Evolutionary conservation across 768 basidiomycete genomes (phyloP).

Genomic region (Boletus rubroflammeus): DNA sequence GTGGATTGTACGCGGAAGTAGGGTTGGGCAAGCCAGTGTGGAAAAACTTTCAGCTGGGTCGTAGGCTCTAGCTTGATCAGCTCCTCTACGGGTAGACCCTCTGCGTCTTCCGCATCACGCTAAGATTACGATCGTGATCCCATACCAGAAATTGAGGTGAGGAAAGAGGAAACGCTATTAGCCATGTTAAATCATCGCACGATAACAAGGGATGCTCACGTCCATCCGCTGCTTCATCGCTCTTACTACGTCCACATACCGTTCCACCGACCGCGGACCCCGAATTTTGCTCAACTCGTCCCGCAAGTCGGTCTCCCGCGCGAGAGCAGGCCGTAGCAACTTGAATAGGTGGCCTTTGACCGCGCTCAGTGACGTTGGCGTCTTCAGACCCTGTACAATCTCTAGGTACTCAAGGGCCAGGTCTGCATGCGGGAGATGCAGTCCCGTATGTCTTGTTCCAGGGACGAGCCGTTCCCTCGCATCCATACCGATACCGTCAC

Average conservation of each 20-base stretch:
- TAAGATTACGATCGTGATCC: conserved; percentile 7
- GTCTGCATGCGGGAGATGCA: conserved; percentile 55
- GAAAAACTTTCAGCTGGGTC: conserved; percentile 52
- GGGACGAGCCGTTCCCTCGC: background rate
- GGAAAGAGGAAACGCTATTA: background rate
- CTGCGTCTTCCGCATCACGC: conserved; percentile 46
- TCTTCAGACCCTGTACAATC: conserved; percentile 62
- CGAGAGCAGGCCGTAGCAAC: conserved; percentile 75
- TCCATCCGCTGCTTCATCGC: conserved; percentile 62
- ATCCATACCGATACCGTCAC: conserved; percentile 1
- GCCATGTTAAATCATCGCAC: background rate
- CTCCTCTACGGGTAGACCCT: conserved; percentile 31
- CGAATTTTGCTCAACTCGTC: conserved; percentile 59
- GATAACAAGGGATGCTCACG: conserved; percentile 32
- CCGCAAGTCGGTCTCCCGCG: conserved; percentile 64
- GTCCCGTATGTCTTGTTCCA: conserved; percentile 24
- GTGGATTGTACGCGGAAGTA: conserved; percentile 39
- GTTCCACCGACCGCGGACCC: conserved; percentile 21
- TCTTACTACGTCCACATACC: conserved; percentile 50
- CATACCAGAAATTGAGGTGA: background rate
- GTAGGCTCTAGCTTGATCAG: conserved; percentile 40
- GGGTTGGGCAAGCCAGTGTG: conserved; percentile 72
- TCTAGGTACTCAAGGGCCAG: conserved; percentile 85
- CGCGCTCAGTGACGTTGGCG: conserved; percentile 66
- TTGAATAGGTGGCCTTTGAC: conserved; percentile 95